phyloP scores from a whole-genome alignment of 192 early-diverging fungal genomes.

The Coemansia javaensis region DNA sequence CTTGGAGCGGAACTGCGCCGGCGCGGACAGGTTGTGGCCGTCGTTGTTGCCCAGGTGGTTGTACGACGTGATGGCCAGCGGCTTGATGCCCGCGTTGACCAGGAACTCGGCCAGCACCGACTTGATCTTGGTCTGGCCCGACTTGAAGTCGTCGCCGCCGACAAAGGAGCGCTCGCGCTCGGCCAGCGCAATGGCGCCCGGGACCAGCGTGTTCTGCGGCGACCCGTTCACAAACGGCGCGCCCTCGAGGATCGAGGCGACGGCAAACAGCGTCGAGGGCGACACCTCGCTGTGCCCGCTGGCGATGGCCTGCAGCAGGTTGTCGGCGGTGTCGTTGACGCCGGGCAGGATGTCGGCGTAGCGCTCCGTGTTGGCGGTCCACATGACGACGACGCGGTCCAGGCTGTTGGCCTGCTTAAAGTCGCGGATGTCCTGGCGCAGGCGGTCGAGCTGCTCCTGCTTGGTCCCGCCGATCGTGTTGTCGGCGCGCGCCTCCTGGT shows the following conservation, averaged over 20 bases:
- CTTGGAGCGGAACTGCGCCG: constrained; percentile 98
- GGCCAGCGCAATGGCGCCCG: constrained; percentile 86
- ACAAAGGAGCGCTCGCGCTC: constrained; percentile 85
- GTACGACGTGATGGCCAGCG: constrained; percentile 91
- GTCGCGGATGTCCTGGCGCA: constrained; percentile 92
- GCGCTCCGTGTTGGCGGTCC: constrained; percentile 99
- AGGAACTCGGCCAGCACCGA: constrained; percentile 98
- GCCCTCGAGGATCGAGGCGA: constrained; percentile 93
- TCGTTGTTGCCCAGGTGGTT: constrained; percentile 99
- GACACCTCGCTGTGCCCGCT: constrained; percentile 84
- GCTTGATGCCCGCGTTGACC: constrained; percentile 98
- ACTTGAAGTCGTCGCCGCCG: constrained; percentile 99
- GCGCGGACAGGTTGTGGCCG: constrained; percentile 95
- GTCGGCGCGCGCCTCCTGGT: constrained; percentile 95
- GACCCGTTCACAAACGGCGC: constrained; percentile 98
- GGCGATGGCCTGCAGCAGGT: constrained; percentile 78
- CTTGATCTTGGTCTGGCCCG: constrained; percentile 99
- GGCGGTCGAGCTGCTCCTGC: constrained; percentile 86
- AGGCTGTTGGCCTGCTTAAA: constrained; percentile 86
- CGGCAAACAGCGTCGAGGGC: constrained; percentile 94
- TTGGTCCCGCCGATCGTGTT: constrained; percentile 86
- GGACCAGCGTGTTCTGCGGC: constrained; percentile 99
- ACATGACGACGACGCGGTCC: constrained; percentile 93
- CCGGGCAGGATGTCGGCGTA: constrained; percentile 70
- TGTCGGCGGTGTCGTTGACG: constrained; percentile 95